Base-by-base conservation (phyloP, 352 stramenopile genomes). In the Chrysophaeum taylorii region DNA sequence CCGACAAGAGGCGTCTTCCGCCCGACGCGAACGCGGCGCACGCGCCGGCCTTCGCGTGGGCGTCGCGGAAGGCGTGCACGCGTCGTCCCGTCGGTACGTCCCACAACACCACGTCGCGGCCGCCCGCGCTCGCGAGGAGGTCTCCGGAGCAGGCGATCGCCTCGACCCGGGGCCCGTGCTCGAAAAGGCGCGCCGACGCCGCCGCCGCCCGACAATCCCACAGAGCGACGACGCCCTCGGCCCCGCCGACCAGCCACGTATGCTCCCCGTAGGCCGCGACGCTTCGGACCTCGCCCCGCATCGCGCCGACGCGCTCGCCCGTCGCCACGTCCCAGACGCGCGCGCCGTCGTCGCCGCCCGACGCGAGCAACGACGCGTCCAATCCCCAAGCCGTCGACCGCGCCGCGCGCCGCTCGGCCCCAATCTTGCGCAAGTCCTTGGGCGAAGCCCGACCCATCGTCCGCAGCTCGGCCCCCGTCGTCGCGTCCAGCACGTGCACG, bases 21-120 rank as follows among this genome's bases (percentile, higher is more conserved):
- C 79, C 91, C 66, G 84, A 87, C 63, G 93, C 88, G 12, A 93
- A 70, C 12, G 81, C 78, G 61, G 94, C 77, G 67, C 81, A 89
- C 31, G 87, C 93, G 74, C 93, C 90, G 9, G 85, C 90, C 76
- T 92, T 93, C 67, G 94, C 87, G 76, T 94, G 88, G 73, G 80
- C 91, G 64, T 83, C 89, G 72, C 92, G 89, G 75, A 82, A 84
- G 75, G 88, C 81, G 57, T 93, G 77, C 73, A 93, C 72, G 87
- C 27, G 33, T 63, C 88, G 61, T 83, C 89, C 31, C 92, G n/a
- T n/a, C n/a, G n/a, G 78, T 53, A 93, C 81, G 70, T 95, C 89
- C 87, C 87, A 95, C 38, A 95, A 81, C 70, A 91, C 91, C 61
- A 95, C 81, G 9, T 86, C 81, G 69, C 88, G 92, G 25, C 83